Conservation (phyloP, 2,329 filamentous ascomycete species). For the Fusarium chlamydosporum region DNA sequence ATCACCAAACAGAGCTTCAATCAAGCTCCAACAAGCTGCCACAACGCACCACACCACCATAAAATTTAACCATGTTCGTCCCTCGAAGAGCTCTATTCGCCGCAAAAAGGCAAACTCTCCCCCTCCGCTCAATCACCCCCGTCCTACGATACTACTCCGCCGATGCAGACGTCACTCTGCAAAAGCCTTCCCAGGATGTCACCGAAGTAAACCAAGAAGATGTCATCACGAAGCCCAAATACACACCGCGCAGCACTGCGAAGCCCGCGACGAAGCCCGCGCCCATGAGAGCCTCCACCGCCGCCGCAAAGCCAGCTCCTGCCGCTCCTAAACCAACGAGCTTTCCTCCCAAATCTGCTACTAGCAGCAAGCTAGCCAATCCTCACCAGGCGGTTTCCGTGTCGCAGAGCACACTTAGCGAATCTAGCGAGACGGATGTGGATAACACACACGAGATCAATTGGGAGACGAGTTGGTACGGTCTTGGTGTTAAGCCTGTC, state of each 20-base stretch:
- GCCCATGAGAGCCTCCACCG: not conserved
- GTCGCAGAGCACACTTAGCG: conserved; percentile 28
- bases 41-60: not conserved
- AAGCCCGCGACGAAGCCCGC: conserved; percentile 11
- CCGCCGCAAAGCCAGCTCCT: not conserved
- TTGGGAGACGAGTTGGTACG: conserved; percentile 88
- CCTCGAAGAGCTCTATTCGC: conserved; percentile 45
- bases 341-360: conserved; percentile 2
- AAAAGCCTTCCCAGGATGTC: conserved; percentile 37
- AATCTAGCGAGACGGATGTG: conserved; percentile 22
- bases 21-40: conserved; percentile 1
- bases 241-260: conserved; percentile 6
- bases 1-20: conserved; percentile 21
- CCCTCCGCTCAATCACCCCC: conserved; percentile 39
- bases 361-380: conserved; percentile 14
- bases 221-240: conserved; percentile 14
- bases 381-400: conserved; percentile 26
- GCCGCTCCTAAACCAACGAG: not conserved
- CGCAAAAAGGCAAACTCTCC: conserved; percentile 32
- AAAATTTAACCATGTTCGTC: conserved; percentile 49
- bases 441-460: conserved; percentile 63
- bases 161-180: conserved; percentile 33
- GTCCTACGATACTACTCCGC: conserved; percentile 46
- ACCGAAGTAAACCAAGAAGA: conserved; percentile 35
- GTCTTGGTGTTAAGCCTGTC: conserved; percentile 80